These are phyloP conservation scores for Linderina pennispora DNA, from an alignment of 192 early-diverging fungal genomes.

Conservation along the genomic window DNA sequence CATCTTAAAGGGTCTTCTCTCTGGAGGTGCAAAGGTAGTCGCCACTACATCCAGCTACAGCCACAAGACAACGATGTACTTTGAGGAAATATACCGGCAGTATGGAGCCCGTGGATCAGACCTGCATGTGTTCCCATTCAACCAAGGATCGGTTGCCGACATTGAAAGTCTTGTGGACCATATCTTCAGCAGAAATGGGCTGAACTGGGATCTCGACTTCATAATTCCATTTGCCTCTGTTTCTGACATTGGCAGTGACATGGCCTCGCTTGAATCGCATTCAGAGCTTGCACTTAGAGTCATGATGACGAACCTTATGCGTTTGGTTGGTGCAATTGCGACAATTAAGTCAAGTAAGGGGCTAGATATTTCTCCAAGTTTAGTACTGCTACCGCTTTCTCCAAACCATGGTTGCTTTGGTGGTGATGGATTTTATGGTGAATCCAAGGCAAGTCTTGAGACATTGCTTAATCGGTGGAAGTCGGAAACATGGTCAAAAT, in stretches of 20 bases:
- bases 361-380: constrained; percentile 72
- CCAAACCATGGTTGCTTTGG: constrained; percentile 95
- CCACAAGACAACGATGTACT: constrained; percentile 72
- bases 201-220: constrained; percentile 90
- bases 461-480: constrained; percentile 86
- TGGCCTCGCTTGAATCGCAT: constrained; percentile 72
- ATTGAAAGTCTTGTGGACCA: constrained; percentile 70
- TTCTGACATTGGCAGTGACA: constrained; percentile 75
- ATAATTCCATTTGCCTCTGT: constrained; percentile 93
- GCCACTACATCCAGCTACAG: constrained; percentile 91
- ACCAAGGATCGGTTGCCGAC: constrained; percentile 83
- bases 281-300: constrained; percentile 89
- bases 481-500: constrained; percentile 81
- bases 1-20: constrained; percentile 78
- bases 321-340: constrained; percentile 81
- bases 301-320: constrained; percentile 88
- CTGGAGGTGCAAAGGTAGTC: constrained; percentile 85
- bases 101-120: constrained; percentile 79
- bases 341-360: constrained; percentile 65
- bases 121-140: constrained; percentile 91
- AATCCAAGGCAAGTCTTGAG: constrained; percentile 88
- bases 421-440: constrained; percentile 85
- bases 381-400: constrained; percentile 87
- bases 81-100: constrained; percentile 79
- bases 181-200: constrained; percentile 52